phyloP scores from a whole-genome alignment of 225 moss, liverwort and hornwort genomes.

The Neckera pumila region DNA sequence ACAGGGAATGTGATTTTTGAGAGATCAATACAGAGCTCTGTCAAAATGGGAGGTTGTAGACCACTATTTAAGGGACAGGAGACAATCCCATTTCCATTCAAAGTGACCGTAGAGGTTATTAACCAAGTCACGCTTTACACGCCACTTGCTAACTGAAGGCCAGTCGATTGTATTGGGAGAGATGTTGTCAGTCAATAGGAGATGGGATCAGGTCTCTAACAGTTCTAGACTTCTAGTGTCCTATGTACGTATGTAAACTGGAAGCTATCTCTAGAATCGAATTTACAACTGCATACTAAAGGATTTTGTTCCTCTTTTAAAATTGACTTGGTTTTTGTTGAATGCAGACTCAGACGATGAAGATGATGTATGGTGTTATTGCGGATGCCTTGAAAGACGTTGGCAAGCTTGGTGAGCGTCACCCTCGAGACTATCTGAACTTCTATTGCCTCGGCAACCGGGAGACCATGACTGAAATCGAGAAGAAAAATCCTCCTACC shows the following conservation, averaged over 20 bases:
- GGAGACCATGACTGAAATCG: slow-evolving; percentile 31
- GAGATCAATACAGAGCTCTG: not conserved
- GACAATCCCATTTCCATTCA: not conserved
- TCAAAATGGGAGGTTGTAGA: not conserved
- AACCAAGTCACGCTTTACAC: not conserved
- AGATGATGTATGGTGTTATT: slow-evolving; percentile 93
- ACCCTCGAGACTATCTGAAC: slow-evolving; percentile 74
- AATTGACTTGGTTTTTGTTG: not conserved
- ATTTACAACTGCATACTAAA: not conserved
- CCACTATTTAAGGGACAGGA: not conserved
- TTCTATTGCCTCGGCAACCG: slow-evolving; percentile 82
- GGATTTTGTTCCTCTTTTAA: not conserved
- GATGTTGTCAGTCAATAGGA: not conserved
- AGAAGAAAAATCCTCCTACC: slow-evolving; percentile 26
- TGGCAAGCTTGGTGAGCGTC: slow-evolving; percentile 11
- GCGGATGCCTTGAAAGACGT: slow-evolving; percentile 64
- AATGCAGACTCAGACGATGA: slow-evolving; percentile 64
- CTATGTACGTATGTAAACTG: not conserved
- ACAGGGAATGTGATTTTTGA: not conserved
- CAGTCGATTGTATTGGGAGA: not conserved
- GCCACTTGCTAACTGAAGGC: not conserved
- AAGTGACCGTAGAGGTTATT: not conserved
- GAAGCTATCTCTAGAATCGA: not conserved
- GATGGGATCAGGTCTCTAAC: not conserved
- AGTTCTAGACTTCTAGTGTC: not conserved